Conservation (phyloP, 768 basidiomycete genomes). For the Crepidotus variabilis region DNA sequence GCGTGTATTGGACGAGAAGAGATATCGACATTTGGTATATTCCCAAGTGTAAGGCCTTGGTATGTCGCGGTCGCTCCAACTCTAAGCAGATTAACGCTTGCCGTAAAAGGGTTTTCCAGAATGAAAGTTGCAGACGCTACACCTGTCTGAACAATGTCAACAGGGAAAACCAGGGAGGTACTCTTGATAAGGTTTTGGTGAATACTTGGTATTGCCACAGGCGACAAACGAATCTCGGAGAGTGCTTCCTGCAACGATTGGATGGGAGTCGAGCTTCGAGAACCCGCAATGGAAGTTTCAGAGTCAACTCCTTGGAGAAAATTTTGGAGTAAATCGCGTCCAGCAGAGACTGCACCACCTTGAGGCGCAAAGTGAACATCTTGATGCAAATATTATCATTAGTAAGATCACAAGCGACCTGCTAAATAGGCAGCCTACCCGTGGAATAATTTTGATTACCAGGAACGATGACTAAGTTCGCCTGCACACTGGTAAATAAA, state of each 20-base stretch:
- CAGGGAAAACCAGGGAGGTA: slow-evolving; percentile 56
- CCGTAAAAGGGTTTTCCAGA: slow-evolving; percentile 68
- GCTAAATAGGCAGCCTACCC: slow-evolving; percentile 24
- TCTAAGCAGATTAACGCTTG: slow-evolving; percentile 60
- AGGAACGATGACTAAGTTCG: slow-evolving; percentile 53
- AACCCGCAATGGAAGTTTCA: slow-evolving; percentile 52
- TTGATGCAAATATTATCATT: slow-evolving; percentile 11
- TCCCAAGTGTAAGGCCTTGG: slow-evolving; percentile 52
- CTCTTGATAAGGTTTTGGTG: slow-evolving; percentile 57
- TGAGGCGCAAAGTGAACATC: slow-evolving; percentile 63
- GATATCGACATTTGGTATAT: slow-evolving; percentile 50
- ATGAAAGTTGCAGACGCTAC: slow-evolving; percentile 55
- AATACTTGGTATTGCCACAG: slow-evolving; percentile 62
- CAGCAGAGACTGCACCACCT: slow-evolving; percentile 48
- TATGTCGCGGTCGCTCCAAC: slow-evolving; percentile 53
- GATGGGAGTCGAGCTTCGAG: slow-evolving; percentile 52
- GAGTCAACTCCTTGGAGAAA: slow-evolving; percentile 64
- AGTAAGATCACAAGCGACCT: neutral
- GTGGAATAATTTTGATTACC: slow-evolving; percentile 56
- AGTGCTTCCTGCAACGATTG: slow-evolving; percentile 59
- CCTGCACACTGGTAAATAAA: slow-evolving; percentile 27
- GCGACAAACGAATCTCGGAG: slow-evolving; percentile 53
- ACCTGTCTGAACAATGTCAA: slow-evolving; percentile 57
- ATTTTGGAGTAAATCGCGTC: slow-evolving; percentile 56
- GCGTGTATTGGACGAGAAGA: slow-evolving; percentile 58